phyloP scores from a whole-genome alignment of 1,284 basidiomycete genomes.

The Trametes polyzona region DNA sequence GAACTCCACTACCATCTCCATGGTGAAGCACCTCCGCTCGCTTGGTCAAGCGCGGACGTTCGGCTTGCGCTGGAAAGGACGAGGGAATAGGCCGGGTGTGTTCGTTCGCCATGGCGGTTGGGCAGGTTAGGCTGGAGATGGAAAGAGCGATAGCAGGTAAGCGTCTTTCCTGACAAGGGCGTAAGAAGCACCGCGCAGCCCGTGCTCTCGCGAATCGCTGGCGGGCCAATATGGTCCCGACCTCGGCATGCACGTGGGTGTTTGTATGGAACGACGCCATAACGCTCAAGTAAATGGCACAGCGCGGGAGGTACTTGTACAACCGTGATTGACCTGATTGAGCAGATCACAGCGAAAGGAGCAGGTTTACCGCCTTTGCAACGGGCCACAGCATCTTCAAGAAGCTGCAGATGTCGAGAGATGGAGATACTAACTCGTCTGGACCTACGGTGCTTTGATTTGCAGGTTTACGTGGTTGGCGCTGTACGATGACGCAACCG shows the following conservation, averaged over 20 bases:
- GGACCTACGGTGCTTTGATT: neutral
- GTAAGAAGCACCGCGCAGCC: neutral
- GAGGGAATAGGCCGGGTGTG: neutral
- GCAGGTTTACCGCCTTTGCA: too few relatives aligned
- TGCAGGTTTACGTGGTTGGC: neutral
- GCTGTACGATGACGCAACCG: neutral
- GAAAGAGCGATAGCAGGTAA: neutral
- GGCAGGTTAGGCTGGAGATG: neutral
- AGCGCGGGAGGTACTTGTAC: too few relatives aligned
- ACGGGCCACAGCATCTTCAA: too few relatives aligned
- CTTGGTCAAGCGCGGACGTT: neutral
- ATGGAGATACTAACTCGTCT: too few relatives aligned
- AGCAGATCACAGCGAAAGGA: too few relatives aligned
- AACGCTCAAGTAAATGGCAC: too few relatives aligned
- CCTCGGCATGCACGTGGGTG: too few relatives aligned
- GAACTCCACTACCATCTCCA: neutral
- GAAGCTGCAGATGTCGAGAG: too few relatives aligned
- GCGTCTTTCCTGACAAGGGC: too few relatives aligned
- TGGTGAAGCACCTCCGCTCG: neutral
- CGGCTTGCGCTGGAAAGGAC: neutral
- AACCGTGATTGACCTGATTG: too few relatives aligned
- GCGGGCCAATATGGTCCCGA: neutral
- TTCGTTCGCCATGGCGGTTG: neutral
- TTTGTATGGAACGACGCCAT: too few relatives aligned
- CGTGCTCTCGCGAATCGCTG: neutral